These are phyloP conservation scores for Pouteria campechiana DNA, from an alignment of 179 eudicot genomes.

Conservation along the genomic window DNA sequence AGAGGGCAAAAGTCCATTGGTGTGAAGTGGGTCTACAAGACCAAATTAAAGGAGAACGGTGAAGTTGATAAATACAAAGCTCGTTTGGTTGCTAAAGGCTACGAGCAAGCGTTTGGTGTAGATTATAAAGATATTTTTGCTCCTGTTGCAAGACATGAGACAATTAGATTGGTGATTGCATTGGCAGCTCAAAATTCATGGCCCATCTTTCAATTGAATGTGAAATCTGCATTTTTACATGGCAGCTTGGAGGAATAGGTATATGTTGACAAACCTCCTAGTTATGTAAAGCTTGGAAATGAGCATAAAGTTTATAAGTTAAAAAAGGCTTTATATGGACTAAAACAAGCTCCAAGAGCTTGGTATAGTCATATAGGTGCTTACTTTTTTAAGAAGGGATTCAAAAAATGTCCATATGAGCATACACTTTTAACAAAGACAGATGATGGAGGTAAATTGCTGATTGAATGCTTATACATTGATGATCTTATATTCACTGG, in stretches of 20 bases:
- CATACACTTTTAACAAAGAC: conserved; percentile 1
- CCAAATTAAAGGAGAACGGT: background rate
- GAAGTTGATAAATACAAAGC: background rate
- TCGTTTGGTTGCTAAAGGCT: background rate
- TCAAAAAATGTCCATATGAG: conserved; percentile 1
- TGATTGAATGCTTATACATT: conserved; percentile 1
- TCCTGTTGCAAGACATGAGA: conserved; percentile 1
- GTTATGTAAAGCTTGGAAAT: background rate
- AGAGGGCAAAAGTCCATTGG: background rate
- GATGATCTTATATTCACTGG: background rate
- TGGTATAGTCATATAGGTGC: conserved; percentile 3
- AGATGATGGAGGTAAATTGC: background rate
- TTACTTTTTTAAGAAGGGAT: too few species aligned
- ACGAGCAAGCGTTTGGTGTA: background rate
- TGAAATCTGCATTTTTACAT: conserved; percentile 1
- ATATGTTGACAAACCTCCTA: conserved; percentile 1
- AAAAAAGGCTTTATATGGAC: conserved; percentile 1
- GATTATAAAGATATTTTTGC: too few species aligned
- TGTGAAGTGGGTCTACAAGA: background rate
- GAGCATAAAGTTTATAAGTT: conserved; percentile 1
- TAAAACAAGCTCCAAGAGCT: conserved; percentile 2
- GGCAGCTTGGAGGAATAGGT: background rate
- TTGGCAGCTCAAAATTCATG: conserved; percentile 3
- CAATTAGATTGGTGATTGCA: conserved; percentile 1
- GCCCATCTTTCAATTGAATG: background rate